Percentiles rank a stretch among this genome's conserved stretches.
These are phyloP conservation scores for Reutealis trisperma DNA, from an alignment of 345 rosid genomes.

Conservation along the genomic window DNA sequence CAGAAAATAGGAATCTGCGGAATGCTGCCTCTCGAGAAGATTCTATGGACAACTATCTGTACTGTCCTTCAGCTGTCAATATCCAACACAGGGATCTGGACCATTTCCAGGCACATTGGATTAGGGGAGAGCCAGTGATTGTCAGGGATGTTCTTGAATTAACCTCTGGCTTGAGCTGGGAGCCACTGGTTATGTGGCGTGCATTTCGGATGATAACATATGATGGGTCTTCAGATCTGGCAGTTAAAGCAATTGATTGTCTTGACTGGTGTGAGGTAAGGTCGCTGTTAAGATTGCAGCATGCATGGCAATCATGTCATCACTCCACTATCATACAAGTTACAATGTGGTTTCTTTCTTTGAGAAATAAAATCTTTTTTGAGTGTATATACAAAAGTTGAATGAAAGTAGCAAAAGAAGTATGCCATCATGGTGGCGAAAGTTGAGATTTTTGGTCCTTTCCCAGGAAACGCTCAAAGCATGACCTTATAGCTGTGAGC, in stretches of 20 bases:
- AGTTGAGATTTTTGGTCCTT: neutral
- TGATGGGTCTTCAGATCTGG: neutral
- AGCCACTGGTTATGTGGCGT: constrained; percentile 11
- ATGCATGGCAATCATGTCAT: neutral
- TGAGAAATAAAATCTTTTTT: too few species aligned
- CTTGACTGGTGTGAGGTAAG: constrained; percentile 5
- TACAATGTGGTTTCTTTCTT: neutral
- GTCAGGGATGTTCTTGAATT: neutral
- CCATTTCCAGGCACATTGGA: constrained; percentile 8
- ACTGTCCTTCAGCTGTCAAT: constrained; percentile 1
- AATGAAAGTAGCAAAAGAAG: neutral
- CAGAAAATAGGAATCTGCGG: neutral
- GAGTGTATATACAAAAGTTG: neutral
- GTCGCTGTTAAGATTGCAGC: neutral
- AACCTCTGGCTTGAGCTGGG: constrained; percentile 9
- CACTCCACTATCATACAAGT: neutral
- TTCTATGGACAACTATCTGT: neutral
- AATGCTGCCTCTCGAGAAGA: neutral
- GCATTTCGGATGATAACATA: neutral
- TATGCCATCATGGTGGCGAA: neutral
- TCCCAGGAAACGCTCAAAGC: too few species aligned
- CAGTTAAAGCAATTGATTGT: constrained; percentile 5
- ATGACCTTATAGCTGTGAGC: too few species aligned
- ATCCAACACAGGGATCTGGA: neutral
- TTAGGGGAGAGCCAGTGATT: constrained; percentile 5